Percentiles rank a stretch among this genome's conserved stretches.
Conservation (phyloP, 768 basidiomycete genomes). For the Tulasnella sp. region DNA sequence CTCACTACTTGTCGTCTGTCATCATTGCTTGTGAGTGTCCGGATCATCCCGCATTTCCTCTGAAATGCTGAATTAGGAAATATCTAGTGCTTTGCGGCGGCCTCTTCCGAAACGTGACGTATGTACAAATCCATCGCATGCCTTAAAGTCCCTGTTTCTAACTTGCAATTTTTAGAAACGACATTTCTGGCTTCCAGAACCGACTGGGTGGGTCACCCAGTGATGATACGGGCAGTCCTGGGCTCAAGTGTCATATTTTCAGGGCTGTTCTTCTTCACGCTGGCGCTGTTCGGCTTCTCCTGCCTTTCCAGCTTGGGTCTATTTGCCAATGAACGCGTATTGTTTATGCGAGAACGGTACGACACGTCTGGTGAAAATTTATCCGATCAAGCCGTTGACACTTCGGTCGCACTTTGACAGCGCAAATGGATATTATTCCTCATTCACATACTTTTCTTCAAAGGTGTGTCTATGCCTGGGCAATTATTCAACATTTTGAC, state of each 20-base stretch:
- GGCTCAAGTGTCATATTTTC: constrained; percentile 8
- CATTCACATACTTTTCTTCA: constrained; percentile 91
- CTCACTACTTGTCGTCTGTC: constrained; percentile 83
- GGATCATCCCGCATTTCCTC: neutral
- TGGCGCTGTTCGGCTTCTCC: constrained; percentile 95
- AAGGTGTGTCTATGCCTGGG: constrained; percentile 42
- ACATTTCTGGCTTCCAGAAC: constrained; percentile 97
- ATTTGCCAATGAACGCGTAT: constrained; percentile 88
- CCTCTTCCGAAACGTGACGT: constrained; percentile 82
- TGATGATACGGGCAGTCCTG: neutral
- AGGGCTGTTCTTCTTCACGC: constrained; percentile 94
- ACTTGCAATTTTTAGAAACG: constrained; percentile 41
- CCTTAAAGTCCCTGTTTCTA: neutral
- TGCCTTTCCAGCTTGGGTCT: constrained; percentile 87
- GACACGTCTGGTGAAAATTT: constrained; percentile 17
- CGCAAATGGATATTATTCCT: constrained; percentile 95
- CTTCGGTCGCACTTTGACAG: constrained; percentile 31
- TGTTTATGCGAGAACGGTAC: constrained; percentile 97
- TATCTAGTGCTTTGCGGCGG: constrained; percentile 75
- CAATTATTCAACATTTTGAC: neutral
- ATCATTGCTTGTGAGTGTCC: constrained; percentile 60
- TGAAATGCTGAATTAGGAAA: too few species aligned
- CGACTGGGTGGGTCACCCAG: constrained; percentile 48
- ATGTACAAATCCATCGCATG: constrained; percentile 23
- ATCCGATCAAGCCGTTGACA: neutral